Percentiles rank a stretch among this genome's conserved stretches.
These are phyloP conservation scores for Cenchrus purpureus DNA, from an alignment of 176 grass and related monocot genomes.

Conservation along the genomic window DNA sequence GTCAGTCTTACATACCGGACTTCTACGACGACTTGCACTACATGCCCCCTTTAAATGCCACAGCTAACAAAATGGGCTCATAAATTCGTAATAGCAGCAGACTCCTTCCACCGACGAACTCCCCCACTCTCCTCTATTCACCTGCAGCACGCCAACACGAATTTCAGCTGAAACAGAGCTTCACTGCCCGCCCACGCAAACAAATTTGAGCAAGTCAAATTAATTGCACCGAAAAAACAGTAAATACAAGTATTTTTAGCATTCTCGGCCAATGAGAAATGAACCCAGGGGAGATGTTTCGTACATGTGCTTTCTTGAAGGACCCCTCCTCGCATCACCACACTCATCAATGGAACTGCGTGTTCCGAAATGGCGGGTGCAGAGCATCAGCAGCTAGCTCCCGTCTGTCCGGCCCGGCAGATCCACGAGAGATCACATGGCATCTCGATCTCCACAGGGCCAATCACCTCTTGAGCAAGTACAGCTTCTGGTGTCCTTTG, in stretches of 20 bases:
- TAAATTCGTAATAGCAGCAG: neutral
- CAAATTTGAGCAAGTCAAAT: neutral
- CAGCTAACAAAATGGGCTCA: conserved; percentile 46
- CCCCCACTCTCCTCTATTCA: neutral
- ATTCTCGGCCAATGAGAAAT: neutral
- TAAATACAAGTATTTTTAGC: neutral
- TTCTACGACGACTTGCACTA: neutral
- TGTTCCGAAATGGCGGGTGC: neutral
- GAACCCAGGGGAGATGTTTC: neutral
- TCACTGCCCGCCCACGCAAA: neutral
- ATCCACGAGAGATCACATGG: conserved; percentile 45
- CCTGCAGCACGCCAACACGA: neutral
- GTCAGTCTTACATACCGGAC: too few species aligned
- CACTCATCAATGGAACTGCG: neutral
- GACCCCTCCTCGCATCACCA: neutral
- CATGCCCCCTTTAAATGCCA: conserved; percentile 33
- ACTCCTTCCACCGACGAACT: neutral
- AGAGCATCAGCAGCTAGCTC: neutral
- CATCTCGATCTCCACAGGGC: conserved; percentile 14
- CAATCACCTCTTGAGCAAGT: conserved; percentile 34
- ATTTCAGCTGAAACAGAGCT: neutral
- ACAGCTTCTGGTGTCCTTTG: conserved; percentile 6
- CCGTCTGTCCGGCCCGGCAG: conserved; percentile 14
- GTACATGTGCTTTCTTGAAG: neutral
- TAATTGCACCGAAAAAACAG: neutral